A percentile compares a stretch with the other conserved stretches of the same genome.
Conservation (phyloP, 768 basidiomycete genomes). For the Leccinellum luteum region DNA sequence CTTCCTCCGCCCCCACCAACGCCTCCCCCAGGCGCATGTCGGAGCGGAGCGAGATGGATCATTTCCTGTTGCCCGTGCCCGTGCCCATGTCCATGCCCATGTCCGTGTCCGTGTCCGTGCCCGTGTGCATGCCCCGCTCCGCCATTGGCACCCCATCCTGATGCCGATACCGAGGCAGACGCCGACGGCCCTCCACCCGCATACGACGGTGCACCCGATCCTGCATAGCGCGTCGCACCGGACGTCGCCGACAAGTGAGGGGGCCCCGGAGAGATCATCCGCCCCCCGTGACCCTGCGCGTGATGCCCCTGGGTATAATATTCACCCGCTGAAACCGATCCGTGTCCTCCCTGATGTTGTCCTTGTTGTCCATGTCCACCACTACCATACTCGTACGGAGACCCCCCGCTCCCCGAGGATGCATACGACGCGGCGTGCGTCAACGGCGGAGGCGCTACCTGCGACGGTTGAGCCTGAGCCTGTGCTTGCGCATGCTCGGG, state of each 20-base stretch:
- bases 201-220: conserved; percentile 7
- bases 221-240: conserved; percentile 13
- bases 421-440: conserved; percentile 22
- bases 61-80: conserved; percentile 28
- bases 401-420: conserved; percentile 23
- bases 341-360: conserved; percentile 7
- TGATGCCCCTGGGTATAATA: conserved; percentile 22
- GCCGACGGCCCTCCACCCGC: neutral
- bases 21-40: conserved; percentile 17
- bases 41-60: conserved; percentile 36
- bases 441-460: conserved; percentile 15
- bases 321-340: conserved; percentile 19
- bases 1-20: conserved; percentile 4
- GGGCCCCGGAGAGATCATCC: conserved; percentile 16
- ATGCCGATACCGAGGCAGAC: conserved; percentile 1
- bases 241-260: conserved; percentile 13
- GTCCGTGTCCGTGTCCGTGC: conserved; percentile 8
- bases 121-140: conserved; percentile 4
- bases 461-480: conserved; percentile 15
- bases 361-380: conserved; percentile 12
- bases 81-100: conserved; percentile 5
- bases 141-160: conserved; percentile 20
- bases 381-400: conserved; percentile 23
- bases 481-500: conserved; percentile 9
- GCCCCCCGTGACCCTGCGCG: conserved; percentile 8